These are phyloP conservation scores for Coniferiporia weirii DNA, from an alignment of 1,284 basidiomycete genomes.

Conservation along the genomic window DNA sequence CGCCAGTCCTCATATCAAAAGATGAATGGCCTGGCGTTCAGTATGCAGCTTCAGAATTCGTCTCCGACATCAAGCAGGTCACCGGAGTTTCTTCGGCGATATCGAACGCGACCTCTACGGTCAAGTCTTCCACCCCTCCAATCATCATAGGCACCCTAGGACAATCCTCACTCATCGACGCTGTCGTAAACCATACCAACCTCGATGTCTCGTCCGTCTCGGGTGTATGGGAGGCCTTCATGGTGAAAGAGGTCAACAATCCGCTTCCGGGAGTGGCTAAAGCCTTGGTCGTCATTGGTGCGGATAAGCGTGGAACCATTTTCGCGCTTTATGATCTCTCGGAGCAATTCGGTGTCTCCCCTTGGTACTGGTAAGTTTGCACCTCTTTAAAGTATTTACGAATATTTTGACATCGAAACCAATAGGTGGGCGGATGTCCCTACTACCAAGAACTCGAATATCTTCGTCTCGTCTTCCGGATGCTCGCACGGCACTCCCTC, in stretches of 20 bases:
- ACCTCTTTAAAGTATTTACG: background rate
- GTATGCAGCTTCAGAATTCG: constrained; percentile 55
- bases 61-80: constrained; percentile 54
- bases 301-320: constrained; percentile 64
- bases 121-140: constrained; percentile 29
- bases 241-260: constrained; percentile 46
- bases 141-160: constrained; percentile 66
- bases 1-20: constrained; percentile 45
- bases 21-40: constrained; percentile 66
- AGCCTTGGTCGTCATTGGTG: constrained; percentile 62
- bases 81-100: constrained; percentile 46
- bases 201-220: constrained; percentile 52
- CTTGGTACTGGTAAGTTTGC: constrained; percentile 53
- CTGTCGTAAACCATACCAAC: constrained; percentile 46
- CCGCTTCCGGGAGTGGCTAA: constrained; percentile 52
- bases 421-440: constrained; percentile 68
- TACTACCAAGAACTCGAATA: constrained; percentile 40
- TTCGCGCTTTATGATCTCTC: constrained; percentile 66
- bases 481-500: constrained; percentile 64
- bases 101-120: constrained; percentile 39
- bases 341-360: constrained; percentile 67
- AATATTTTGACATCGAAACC: background rate
- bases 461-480: constrained; percentile 46
- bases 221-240: constrained; percentile 63
- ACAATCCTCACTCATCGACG: constrained; percentile 51